Percentiles rank a stretch among this genome's conserved stretches.
These are phyloP conservation scores for Akanthomyces lecanii DNA, from an alignment of 2,329 filamentous ascomycete species.

Conservation along the genomic window DNA sequence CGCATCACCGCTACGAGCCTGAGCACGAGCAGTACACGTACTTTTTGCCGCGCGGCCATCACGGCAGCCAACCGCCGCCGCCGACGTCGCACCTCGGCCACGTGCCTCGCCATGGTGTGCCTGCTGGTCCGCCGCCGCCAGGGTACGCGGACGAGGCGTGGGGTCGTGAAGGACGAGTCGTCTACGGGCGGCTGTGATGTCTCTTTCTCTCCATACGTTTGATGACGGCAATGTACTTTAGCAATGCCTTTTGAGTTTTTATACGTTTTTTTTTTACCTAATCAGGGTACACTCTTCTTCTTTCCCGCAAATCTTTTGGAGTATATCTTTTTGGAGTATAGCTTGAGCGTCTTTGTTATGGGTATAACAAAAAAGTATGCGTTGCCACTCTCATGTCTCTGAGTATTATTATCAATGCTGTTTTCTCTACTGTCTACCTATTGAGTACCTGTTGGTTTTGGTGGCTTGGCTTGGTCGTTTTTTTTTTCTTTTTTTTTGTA, in stretches of 20 bases:
- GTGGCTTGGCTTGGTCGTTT: neutral
- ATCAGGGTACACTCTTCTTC: neutral
- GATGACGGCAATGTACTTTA: neutral
- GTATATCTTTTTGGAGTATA: neutral
- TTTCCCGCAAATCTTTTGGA: neutral
- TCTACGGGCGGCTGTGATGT: neutral
- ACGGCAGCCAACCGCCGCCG: neutral
- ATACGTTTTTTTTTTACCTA: no score
- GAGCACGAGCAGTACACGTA: slow-evolving; percentile 10
- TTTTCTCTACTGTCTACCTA: neutral
- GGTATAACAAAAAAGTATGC: neutral
- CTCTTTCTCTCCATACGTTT: neutral
- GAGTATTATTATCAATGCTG: no score
- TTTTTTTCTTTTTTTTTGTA: neutral
- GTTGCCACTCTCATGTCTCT: neutral
- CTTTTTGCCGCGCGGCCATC: neutral
- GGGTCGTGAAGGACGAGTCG: neutral
- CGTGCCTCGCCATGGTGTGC: neutral
- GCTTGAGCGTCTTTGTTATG: neutral
- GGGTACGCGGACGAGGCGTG: neutral
- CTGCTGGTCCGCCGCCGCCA: neutral
- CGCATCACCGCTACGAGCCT: neutral
- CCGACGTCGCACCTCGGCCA: neutral
- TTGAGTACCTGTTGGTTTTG: neutral
- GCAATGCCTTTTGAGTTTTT: no score